Base-by-base conservation (phyloP, 2,329 filamentous ascomycete genomes). In the Drechslerella coelobrocha region DNA sequence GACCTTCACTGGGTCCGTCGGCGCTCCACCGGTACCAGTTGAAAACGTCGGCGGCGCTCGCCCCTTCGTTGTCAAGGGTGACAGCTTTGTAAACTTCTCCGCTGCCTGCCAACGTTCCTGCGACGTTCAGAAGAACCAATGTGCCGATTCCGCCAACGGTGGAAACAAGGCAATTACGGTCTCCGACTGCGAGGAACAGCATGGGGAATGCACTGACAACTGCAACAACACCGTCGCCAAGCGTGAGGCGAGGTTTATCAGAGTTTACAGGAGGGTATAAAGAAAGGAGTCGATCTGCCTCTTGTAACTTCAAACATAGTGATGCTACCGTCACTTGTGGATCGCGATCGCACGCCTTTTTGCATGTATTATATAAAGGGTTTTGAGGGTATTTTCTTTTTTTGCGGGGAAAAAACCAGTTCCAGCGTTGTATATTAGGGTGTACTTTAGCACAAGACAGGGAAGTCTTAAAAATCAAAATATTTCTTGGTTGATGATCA, bases 71-170 rank as follows among this genome's bases (percentile, higher is more conserved):
- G 84, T 86, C 66, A 83, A 84, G 74, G 84, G 83, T 52, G 79
- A 81, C 79, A 86, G 81, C 37, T 88, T 89, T 76, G 82, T 83
- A 39, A 83, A 83, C 76, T 77, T 83, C 73, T 78, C 77, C 2
- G 83, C 82, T 8, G 87, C 87, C 19, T 78, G 83, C 41, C 83
- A 87, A 78, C 81, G 87, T 50, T 83, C 85, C 34, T 89, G 87
- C 76, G 82, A 86, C 71, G 83, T 87, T 66, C 85, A 88, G 79
- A 84, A 86, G 79, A 88, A 87, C 75, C 78, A 77, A 2, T 89
- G 87, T 75, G 80, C 83, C 10, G 79, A 86, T 72, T 82, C 82
- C 26, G 83, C 83, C 62, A 88, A 88, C 77, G 74, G 78, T 19
- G 65, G 78, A 54, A 56, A 75, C 21, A 73, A 76, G 2, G 80